Conservation (phyloP, 495 filamentous ascomycete genomes). For the Penicillium dipodomyicola region DNA sequence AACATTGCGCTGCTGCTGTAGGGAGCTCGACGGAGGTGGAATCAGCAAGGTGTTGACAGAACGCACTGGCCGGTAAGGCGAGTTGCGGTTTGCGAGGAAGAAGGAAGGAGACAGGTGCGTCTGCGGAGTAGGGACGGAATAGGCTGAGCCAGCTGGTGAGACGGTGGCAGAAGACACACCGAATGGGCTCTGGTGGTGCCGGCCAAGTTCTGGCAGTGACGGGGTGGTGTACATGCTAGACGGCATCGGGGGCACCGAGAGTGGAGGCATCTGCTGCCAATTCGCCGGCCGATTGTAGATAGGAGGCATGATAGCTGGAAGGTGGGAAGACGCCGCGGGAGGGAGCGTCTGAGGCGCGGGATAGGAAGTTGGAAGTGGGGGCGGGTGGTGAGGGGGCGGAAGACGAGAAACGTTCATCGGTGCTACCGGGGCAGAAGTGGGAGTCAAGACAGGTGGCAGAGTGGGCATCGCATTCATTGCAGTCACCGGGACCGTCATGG, state of each 20-base stretch:
- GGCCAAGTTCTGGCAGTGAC: constrained; percentile 47
- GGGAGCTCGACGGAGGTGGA: constrained; percentile 76
- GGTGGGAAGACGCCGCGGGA: constrained; percentile 52
- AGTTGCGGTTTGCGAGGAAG: constrained; percentile 64
- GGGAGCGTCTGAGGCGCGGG: constrained; percentile 39
- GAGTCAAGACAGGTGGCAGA: constrained; percentile 38
- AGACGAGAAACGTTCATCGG: constrained; percentile 49
- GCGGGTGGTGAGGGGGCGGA: constrained; percentile 55
- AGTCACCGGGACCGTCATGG: constrained; percentile 33
- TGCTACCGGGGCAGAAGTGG: constrained; percentile 34
- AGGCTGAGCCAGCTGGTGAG: constrained; percentile 43
- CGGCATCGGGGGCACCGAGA: constrained; percentile 34
- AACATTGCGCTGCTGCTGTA: constrained; percentile 66
- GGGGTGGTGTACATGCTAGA: constrained; percentile 51
- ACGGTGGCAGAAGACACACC: constrained; percentile 36
- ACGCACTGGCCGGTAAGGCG: constrained; percentile 89
- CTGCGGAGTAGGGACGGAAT: constrained; percentile 47
- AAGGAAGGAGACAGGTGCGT: constrained; percentile 60
- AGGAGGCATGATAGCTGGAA: constrained; percentile 57
- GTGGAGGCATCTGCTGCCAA: constrained; percentile 50
- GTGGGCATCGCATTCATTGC: constrained; percentile 37
- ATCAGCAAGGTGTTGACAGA: constrained; percentile 85
- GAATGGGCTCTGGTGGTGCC: constrained; percentile 40
- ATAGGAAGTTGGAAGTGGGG: constrained; percentile 45
- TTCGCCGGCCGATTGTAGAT: constrained; percentile 54